These are phyloP conservation scores for Gonapodya sp. DNA, from an alignment of 192 early-diverging fungal species.

Conservation along the genomic window DNA sequence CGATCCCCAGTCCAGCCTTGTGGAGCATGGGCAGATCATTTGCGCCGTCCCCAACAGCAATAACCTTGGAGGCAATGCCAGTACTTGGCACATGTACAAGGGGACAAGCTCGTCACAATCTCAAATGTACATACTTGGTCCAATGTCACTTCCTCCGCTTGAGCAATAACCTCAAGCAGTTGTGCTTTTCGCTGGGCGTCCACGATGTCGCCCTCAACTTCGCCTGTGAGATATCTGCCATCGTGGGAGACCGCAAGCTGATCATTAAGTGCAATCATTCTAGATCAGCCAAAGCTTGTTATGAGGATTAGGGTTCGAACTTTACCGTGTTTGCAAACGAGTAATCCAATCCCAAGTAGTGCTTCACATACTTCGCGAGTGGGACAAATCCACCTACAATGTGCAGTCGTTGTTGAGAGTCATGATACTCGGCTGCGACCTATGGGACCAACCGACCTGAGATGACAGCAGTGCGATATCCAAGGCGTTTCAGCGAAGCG, in stretches of 20 bases:
- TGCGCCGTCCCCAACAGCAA: constrained; percentile 96
- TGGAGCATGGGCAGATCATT: constrained; percentile 95
- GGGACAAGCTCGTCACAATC: neutral
- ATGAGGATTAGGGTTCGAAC: constrained; percentile 7
- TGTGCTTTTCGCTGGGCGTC: constrained; percentile 90
- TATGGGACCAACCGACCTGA: constrained; percentile 40
- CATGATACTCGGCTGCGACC: neutral
- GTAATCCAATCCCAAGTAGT: constrained; percentile 84
- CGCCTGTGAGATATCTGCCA: constrained; percentile 74
- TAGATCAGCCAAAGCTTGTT: constrained; percentile 1
- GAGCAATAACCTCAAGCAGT: constrained; percentile 89
- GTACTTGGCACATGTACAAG: neutral
- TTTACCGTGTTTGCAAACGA: constrained; percentile 88
- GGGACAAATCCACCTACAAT: constrained; percentile 80
- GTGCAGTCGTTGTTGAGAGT: neutral
- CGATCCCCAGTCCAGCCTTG: constrained; percentile 89
- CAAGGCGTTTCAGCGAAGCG: constrained; percentile 76
- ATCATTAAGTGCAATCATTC: neutral
- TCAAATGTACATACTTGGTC: constrained; percentile 78
- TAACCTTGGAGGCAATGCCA: constrained; percentile 41
- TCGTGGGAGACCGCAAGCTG: constrained; percentile 77
- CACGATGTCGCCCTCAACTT: constrained; percentile 79
- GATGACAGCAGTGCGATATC: constrained; percentile 92
- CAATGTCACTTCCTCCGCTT: constrained; percentile 72
- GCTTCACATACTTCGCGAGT: constrained; percentile 82